A percentile compares a stretch with the other conserved stretches of the same genome.
phyloP scores from a whole-genome alignment of 1,139 yeast genomes.

The Scheffersomyces titani region DNA sequence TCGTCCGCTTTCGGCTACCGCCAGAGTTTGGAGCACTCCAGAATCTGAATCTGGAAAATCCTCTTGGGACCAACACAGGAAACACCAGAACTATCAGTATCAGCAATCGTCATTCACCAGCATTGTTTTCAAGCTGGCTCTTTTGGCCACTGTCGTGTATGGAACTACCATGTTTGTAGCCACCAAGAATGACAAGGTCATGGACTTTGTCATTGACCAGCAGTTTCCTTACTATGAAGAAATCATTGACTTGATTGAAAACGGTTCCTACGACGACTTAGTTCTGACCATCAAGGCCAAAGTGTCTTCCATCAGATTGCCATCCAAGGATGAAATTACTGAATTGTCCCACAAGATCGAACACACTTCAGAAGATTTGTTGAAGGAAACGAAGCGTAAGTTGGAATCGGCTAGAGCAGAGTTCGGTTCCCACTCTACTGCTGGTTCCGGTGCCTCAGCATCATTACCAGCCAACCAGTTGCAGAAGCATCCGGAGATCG shows the following conservation, averaged over 20 bases:
- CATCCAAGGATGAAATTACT: slow-evolving; percentile 34
- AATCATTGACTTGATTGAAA: slow-evolving; percentile 41
- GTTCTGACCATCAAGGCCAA: slow-evolving; percentile 21
- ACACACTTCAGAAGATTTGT: slow-evolving; percentile 35
- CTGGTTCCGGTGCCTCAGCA: slow-evolving; percentile 25
- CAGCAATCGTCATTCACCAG: slow-evolving; percentile 33
- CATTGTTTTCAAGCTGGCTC: slow-evolving; percentile 33
- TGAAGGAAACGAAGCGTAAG: slow-evolving; percentile 40
- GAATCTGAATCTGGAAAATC: not conserved
- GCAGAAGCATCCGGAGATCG: slow-evolving; percentile 45
- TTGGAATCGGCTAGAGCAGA: slow-evolving; percentile 11
- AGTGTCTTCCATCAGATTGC: slow-evolving; percentile 24
- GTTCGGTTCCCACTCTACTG: not conserved
- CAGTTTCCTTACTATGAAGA: slow-evolving; percentile 50
- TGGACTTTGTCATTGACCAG: slow-evolving; percentile 49
- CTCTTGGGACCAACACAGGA: not conserved
- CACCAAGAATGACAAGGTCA: slow-evolving; percentile 46
- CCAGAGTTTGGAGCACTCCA: not conserved
- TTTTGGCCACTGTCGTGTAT: slow-evolving; percentile 32
- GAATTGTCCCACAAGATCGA: slow-evolving; percentile 37
- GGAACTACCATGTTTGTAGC: slow-evolving; percentile 46
- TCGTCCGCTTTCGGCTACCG: not conserved
- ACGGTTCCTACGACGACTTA: slow-evolving; percentile 38
- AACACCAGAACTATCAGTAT: not conserved
- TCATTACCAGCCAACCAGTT: slow-evolving; percentile 43